Percentiles rank a stretch among this genome's conserved stretches.
These are phyloP conservation scores for Telfairia occidentalis DNA, from an alignment of 331 rosid genomes.

Conservation along the genomic window DNA sequence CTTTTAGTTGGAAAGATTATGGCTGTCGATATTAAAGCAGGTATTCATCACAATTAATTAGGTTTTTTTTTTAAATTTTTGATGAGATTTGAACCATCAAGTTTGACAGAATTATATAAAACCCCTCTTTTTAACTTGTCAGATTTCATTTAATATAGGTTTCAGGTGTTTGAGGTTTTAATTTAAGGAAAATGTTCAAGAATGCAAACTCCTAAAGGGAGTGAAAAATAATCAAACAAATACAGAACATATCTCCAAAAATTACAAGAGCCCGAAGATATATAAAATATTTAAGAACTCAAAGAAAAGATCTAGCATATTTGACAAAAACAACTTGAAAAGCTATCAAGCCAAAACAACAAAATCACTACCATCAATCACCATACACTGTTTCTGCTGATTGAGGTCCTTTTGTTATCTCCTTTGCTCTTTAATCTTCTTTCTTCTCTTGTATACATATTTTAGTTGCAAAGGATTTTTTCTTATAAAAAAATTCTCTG, in stretches of 20 bases:
- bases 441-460: not conserved
- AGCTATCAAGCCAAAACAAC: too few species aligned
- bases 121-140: not conserved
- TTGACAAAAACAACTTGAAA: too few species aligned
- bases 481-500: not conserved
- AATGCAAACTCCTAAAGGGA: too few species aligned
- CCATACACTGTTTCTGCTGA: too few species aligned
- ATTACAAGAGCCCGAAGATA: too few species aligned
- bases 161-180: not conserved
- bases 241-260: too few species aligned
- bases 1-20: slow-evolving; percentile 69
- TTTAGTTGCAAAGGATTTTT: not conserved
- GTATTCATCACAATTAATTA: slow-evolving; percentile 23
- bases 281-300: too few species aligned
- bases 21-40: slow-evolving; percentile 87
- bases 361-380: too few species aligned
- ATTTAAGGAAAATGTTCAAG: too few species aligned
- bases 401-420: not conserved
- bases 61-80: not conserved
- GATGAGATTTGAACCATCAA: not conserved
- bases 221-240: too few species aligned
- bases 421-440: not conserved
- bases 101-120: not conserved
- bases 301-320: too few species aligned
- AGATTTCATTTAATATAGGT: not conserved